Evolutionary conservation across 805 yeast species (phyloP).

Genomic region (Kodamaea hsintzibuensis): DNA sequence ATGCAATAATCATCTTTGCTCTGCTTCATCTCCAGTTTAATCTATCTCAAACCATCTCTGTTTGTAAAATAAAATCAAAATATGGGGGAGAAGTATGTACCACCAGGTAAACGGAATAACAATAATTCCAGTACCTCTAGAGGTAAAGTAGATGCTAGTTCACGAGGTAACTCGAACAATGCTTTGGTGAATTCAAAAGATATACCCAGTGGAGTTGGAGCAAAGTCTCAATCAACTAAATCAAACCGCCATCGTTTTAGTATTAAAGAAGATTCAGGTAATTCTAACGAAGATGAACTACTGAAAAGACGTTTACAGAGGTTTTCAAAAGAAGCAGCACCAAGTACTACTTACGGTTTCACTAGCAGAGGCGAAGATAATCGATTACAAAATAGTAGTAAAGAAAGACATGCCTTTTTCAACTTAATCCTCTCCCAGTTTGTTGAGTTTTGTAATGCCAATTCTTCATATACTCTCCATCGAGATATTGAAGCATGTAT

Average conservation of each 20-base stretch:
- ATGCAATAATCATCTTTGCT: too few relatives aligned
- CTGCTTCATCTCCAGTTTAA: too few relatives aligned
- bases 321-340: background rate
- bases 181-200: background rate
- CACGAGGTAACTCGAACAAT: background rate
- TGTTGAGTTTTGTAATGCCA: slow-evolving; percentile 29
- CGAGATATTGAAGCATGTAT: background rate
- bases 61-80: background rate
- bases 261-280: too few relatives aligned
- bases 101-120: background rate
- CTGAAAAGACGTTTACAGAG: slow-evolving; percentile 1
- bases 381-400: slow-evolving; percentile 45
- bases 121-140: background rate
- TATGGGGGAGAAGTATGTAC: background rate
- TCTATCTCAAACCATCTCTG: background rate
- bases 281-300: background rate
- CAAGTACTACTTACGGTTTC: slow-evolving; percentile 44
- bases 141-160: background rate
- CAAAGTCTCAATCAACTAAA: background rate
- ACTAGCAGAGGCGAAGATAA: slow-evolving; percentile 61
- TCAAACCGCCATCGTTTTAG: too few relatives aligned
- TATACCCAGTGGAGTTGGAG: background rate
- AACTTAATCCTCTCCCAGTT: slow-evolving; percentile 33
- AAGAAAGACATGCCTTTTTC: slow-evolving; percentile 44
- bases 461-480: slow-evolving; percentile 12